phyloP scores from a whole-genome alignment of 2,329 filamentous ascomycete genomes.

The Pseudogymnoascus sp. region DNA sequence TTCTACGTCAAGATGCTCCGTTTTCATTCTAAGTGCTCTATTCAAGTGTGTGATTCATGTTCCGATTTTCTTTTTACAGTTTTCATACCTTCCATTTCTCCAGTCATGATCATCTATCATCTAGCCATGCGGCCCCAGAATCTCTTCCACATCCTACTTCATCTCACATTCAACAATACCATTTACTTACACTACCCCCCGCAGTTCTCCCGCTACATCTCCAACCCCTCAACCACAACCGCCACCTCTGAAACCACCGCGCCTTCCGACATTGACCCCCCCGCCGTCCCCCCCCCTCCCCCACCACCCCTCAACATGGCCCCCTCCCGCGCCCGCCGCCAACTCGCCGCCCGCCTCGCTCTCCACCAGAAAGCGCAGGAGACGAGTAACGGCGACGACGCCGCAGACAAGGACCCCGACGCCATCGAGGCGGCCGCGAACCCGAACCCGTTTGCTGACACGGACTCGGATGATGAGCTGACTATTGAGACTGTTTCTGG shows the following conservation, averaged over 20 bases:
- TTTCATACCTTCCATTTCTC: neutral
- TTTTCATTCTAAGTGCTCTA: neutral
- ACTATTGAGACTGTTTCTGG: constrained; percentile 13
- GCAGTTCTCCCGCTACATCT: constrained; percentile 29
- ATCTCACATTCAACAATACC: neutral
- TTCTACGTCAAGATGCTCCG: constrained; percentile 1
- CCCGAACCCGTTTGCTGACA: constrained; percentile 25
- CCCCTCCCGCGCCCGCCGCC: constrained; percentile 76
- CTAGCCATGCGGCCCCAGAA: neutral
- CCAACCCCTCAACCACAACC: constrained; percentile 26
- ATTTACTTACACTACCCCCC: constrained; percentile 12
- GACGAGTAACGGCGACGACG: constrained; percentile 17
- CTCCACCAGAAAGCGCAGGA: constrained; percentile 52
- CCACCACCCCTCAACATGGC: constrained; percentile 75
- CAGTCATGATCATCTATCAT: neutral
- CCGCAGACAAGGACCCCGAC: constrained; percentile 12
- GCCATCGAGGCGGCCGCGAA: constrained; percentile 15
- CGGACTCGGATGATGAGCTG: constrained; percentile 21
- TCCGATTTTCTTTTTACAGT: neutral
- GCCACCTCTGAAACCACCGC: constrained; percentile 29
- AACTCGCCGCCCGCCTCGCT: constrained; percentile 80
- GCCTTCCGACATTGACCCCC: constrained; percentile 43
- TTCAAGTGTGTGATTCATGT: constrained; percentile 8
- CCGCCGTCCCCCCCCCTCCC: constrained; percentile 50
- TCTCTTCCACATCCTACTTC: neutral